These are phyloP conservation scores for Davidsoniella virescens DNA, from an alignment of 2,329 filamentous ascomycete species.

Conservation along the genomic window DNA sequence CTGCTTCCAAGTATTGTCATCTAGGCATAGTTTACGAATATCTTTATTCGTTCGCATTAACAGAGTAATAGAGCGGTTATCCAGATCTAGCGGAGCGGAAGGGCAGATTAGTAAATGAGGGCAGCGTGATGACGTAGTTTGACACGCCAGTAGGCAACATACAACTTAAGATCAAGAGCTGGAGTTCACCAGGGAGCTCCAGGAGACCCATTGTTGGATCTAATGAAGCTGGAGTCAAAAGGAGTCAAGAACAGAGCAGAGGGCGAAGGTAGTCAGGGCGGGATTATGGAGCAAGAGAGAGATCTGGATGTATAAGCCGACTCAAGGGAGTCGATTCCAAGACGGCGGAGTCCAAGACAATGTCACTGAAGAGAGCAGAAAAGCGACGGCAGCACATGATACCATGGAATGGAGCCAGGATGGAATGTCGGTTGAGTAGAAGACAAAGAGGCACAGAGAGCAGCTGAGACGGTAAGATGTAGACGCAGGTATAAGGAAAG, in stretches of 20 bases:
- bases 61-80: conserved; percentile 1
- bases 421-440: no score
- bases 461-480: no score
- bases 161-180: conserved; percentile 7
- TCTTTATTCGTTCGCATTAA: conserved; percentile 1
- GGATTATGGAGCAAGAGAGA: background rate
- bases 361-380: background rate
- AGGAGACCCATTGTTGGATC: conserved; percentile 1
- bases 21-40: conserved; percentile 51
- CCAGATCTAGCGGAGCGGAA: background rate
- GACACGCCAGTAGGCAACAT: background rate
- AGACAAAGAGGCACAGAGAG: no score
- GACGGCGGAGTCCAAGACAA: background rate
- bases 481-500: no score
- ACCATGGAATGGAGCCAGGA: no score
- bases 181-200: conserved; percentile 6
- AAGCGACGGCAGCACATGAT: background rate
- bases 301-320: background rate
- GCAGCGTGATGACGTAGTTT: background rate
- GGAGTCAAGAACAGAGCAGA: background rate
- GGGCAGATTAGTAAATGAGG: background rate
- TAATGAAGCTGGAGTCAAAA: background rate
- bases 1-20: conserved; percentile 60
- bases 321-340: background rate
- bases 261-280: background rate